Conservation (phyloP, 1,284 basidiomycete species). For the Coniferiporia weirii region DNA sequence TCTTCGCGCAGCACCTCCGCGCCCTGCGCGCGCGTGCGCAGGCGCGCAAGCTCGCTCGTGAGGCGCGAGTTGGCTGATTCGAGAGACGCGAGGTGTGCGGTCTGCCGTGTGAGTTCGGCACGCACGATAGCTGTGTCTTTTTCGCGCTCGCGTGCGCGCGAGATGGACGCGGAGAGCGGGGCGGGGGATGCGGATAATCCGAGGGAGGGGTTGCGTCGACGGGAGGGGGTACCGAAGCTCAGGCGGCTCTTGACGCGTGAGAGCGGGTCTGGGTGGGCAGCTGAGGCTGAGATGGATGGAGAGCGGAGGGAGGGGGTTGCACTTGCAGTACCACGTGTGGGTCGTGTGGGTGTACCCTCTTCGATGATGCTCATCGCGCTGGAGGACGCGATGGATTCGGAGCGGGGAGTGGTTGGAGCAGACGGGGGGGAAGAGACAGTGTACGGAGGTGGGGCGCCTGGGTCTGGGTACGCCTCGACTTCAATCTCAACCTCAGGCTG, state of each 20-base stretch:
- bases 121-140: constrained; percentile 52
- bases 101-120: constrained; percentile 60
- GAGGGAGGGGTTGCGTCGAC: not conserved
- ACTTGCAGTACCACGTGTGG: not conserved
- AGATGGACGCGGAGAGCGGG: not conserved
- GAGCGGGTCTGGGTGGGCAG: constrained; percentile 2
- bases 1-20: constrained; percentile 72
- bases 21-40: constrained; percentile 52
- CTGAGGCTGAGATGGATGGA: not conserved
- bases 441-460: constrained; percentile 14
- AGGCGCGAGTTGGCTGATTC: constrained; percentile 62
- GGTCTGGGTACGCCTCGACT: constrained; percentile 10
- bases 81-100: constrained; percentile 52
- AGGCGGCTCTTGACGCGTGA: constrained; percentile 2
- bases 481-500: not conserved
- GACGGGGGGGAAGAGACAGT: constrained; percentile 6
- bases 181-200: not conserved
- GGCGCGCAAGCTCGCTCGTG: constrained; percentile 44
- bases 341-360: not conserved
- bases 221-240: not conserved
- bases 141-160: constrained; percentile 23
- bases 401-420: not conserved
- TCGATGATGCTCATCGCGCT: not conserved
- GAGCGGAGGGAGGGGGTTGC: not conserved
- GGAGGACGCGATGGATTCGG: constrained; percentile 7